These are phyloP conservation scores for Sarocladium brachiariae DNA, from an alignment of 2,329 filamentous ascomycete genomes.

Conservation along the genomic window DNA sequence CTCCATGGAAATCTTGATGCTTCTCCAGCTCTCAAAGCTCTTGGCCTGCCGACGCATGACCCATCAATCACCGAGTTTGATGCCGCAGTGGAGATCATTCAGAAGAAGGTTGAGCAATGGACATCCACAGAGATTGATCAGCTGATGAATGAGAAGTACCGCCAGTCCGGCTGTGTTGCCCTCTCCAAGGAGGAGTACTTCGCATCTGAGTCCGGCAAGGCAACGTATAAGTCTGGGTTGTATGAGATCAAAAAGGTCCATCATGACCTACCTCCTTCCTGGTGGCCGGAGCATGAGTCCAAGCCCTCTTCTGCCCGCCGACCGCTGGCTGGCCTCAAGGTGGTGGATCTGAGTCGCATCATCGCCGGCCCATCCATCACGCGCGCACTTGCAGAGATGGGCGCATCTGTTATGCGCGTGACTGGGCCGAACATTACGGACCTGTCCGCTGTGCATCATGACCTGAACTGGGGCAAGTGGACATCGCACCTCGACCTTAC, in stretches of 20 bases:
- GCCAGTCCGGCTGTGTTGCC: neutral
- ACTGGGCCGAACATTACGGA: slow-evolving; percentile 33
- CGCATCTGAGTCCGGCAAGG: neutral
- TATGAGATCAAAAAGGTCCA: neutral
- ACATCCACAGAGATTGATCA: neutral
- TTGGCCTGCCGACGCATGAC: neutral
- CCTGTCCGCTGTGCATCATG: slow-evolving; percentile 31
- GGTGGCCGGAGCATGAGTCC: slow-evolving; percentile 32
- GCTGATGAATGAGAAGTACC: neutral
- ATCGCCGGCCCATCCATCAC: slow-evolving; percentile 41
- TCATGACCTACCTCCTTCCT: slow-evolving; percentile 14
- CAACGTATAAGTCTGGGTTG: neutral
- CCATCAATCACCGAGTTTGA: neutral
- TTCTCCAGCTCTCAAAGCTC: neutral
- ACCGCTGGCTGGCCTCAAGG: slow-evolving; percentile 39
- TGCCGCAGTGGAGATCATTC: neutral
- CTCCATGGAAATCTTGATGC: neutral
- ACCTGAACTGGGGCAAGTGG: slow-evolving; percentile 45
- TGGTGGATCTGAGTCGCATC: slow-evolving; percentile 40
- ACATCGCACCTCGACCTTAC: slow-evolving; percentile 31
- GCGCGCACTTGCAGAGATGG: slow-evolving; percentile 35
- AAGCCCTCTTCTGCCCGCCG: slow-evolving; percentile 23
- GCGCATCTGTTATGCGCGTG: slow-evolving; percentile 39
- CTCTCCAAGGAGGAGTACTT: neutral
- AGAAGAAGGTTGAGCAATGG: neutral